Conservation (phyloP, 371 early-diverging fungal species). For the Mucor indicus region DNA sequence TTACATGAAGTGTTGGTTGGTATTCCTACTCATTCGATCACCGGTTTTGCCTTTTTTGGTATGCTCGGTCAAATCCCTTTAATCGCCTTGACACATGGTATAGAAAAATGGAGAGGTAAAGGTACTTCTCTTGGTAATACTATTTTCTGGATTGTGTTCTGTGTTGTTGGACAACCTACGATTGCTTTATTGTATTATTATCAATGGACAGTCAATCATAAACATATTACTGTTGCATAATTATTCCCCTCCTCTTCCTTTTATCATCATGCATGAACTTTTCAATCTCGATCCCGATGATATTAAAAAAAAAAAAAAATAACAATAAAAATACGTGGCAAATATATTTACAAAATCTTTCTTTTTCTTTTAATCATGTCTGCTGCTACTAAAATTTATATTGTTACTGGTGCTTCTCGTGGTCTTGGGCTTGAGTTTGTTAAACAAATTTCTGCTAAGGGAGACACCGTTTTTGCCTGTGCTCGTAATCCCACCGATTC, state of each 20-base stretch:
- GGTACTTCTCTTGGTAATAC: slow-evolving; percentile 85
- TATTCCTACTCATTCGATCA: slow-evolving; percentile 77
- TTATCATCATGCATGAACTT: no score
- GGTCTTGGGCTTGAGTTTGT: slow-evolving; percentile 33
- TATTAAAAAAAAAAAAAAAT: neutral
- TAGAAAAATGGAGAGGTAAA: slow-evolving; percentile 71
- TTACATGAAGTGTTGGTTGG: slow-evolving; percentile 87
- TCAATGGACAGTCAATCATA: slow-evolving; percentile 62
- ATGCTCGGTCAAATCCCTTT: slow-evolving; percentile 90
- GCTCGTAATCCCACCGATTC: slow-evolving; percentile 18
- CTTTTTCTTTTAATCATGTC: no score
- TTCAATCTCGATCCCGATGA: no score
- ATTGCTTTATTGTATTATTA: slow-evolving; percentile 81
- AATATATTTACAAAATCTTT: no score
- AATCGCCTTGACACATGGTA: slow-evolving; percentile 64
- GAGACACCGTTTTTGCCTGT: slow-evolving; percentile 19
- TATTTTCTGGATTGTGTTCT: slow-evolving; percentile 88
- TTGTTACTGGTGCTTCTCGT: slow-evolving; percentile 24
- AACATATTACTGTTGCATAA: neutral
- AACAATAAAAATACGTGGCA: neutral
- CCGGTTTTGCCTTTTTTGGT: slow-evolving; percentile 83
- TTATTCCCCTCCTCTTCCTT: no score
- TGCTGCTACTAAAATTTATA: neutral
- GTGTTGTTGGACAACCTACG: slow-evolving; percentile 85
- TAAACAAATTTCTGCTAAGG: slow-evolving; percentile 9